Evolutionary conservation across 2,329 filamentous ascomycete genomes (phyloP).

Genomic region (Epichloe coenophiala): DNA sequence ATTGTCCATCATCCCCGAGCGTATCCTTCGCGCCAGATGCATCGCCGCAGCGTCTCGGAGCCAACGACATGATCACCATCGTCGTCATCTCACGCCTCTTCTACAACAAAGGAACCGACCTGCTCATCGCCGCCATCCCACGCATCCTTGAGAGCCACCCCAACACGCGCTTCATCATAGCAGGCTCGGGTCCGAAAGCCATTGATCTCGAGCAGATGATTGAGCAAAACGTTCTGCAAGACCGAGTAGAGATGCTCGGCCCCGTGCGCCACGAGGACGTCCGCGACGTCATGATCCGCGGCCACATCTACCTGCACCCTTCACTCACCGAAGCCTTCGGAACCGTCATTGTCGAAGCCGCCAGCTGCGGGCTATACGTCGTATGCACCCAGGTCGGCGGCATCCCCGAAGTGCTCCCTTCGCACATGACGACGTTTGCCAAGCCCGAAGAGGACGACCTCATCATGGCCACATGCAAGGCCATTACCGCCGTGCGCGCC

Average conservation of each 20-base stretch:
- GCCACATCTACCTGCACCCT: conserved; percentile 92
- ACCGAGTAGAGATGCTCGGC: conserved; percentile 84
- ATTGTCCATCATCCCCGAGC: conserved; percentile 23
- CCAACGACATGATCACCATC: conserved; percentile 82
- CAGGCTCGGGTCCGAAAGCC: conserved; percentile 87
- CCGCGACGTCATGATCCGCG: conserved; percentile 90
- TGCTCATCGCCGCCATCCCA: conserved; percentile 91
- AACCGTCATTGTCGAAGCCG: conserved; percentile 94
- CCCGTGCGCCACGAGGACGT: conserved; percentile 92
- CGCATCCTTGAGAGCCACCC: conserved; percentile 79
- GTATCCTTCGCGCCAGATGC: conserved; percentile 27
- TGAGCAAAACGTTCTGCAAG: conserved; percentile 85
- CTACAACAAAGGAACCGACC: conserved; percentile 96
- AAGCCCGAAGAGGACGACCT: conserved; percentile 94
- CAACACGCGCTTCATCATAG: conserved; percentile 94
- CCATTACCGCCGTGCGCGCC: conserved; percentile 73
- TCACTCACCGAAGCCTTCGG: conserved; percentile 94
- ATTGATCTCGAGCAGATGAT: conserved; percentile 98
- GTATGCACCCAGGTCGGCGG: conserved; percentile 94
- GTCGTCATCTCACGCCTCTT: conserved; percentile 95
- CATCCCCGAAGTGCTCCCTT: conserved; percentile 89
- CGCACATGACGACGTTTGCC: conserved; percentile 95
- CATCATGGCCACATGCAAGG: conserved; percentile 75
- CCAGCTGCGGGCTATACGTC: conserved; percentile 88
- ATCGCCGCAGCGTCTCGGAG: conserved; percentile 57